A percentile compares a stretch with the other conserved stretches of the same genome.
Evolutionary conservation across 2,329 filamentous ascomycete genomes (phyloP).

Genomic region (Penicillium sp.): DNA sequence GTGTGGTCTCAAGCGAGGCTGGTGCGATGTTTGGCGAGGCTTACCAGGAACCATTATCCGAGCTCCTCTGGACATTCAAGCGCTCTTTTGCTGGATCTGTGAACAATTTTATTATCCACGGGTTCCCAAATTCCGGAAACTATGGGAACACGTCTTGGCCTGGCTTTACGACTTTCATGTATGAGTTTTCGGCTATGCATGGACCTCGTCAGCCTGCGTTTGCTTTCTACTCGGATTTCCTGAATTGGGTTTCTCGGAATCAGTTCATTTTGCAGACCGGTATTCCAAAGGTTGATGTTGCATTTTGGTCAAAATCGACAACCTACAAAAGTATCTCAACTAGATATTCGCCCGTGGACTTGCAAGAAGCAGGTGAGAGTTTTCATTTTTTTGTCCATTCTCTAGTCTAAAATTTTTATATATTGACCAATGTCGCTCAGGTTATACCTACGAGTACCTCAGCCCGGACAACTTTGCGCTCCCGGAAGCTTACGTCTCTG

Average conservation of each 20-base stretch:
- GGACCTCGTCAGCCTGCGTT: conserved; percentile 21
- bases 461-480: conserved; percentile 47
- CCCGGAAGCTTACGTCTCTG: conserved; percentile 37
- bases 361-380: conserved; percentile 12
- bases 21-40: conserved; percentile 28
- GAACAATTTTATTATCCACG: conserved; percentile 49
- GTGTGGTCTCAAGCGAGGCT: conserved; percentile 43
- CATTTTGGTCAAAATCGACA: conserved; percentile 39
- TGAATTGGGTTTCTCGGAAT: conserved; percentile 16
- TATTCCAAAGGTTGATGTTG: conserved; percentile 43
- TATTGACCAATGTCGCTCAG: conserved; percentile 8
- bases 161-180: conserved; percentile 47
- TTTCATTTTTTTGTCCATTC: too few relatives aligned
- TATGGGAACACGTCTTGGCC: conserved; percentile 52
- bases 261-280: conserved; percentile 31
- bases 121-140: conserved; percentile 41
- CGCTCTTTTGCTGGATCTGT: conserved; percentile 43
- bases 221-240: conserved; percentile 14
- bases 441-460: conserved; percentile 48
- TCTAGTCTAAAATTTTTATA: neutral
- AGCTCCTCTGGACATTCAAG: conserved; percentile 40
- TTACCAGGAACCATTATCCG: conserved; percentile 28
- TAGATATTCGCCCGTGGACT: conserved; percentile 11
- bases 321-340: conserved; percentile 14
- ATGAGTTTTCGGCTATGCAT: conserved; percentile 38